Base-by-base conservation (phyloP, 768 basidiomycete species). In the Phallus indusiatus region DNA sequence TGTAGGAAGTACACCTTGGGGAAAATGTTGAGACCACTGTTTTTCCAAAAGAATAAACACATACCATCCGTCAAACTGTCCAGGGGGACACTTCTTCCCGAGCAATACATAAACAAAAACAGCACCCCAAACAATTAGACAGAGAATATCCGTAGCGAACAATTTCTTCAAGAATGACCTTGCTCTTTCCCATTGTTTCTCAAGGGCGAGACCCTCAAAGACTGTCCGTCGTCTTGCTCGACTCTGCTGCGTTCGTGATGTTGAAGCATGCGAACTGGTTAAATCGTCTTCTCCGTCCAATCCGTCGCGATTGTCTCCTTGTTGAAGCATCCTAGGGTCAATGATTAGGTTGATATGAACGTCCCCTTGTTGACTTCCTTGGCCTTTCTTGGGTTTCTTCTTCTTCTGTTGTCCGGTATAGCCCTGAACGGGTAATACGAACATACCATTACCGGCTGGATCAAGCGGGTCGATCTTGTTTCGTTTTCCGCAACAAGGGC, bases 331-430 rank as follows among this genome's bases (percentile, higher is more conserved):
- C 7, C 73, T 73, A 7, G 86, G 85, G 64, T 86, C 84, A 33
- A 87, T 83, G 61, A 87, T 86, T 49, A 87, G 73, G 68, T 88
- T 88, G 53, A 87, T 83, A 61, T 88, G 86, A 1, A 88, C 81
- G 64, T 80, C 79, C 5, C 77, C 75, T 35, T 64, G 51, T 5
- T 54, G 54, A 64, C 69, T 71, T n/a, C 71, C 72, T 47, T 73
- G 75, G 36, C 72, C 72, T 35, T 70, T 73, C 62, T 75, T 75
- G 64, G 73, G 74, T 20, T 72, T 71, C 47, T 74, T 72, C 69
- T 78, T 76, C 49, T 64, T 64, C 5, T 70, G 71, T 10, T 53
- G 52, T 1, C 75, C 76, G 0, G 74, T 74, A 11, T 81, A 70
- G 12, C 78, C 76, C 42, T 82, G 78, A 1, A 86, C 79, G 47